Percentiles rank a stretch among this genome's conserved stretches.
phyloP scores from a whole-genome alignment of 345 rosid genomes.

The Aquilaria yunnanensis region DNA sequence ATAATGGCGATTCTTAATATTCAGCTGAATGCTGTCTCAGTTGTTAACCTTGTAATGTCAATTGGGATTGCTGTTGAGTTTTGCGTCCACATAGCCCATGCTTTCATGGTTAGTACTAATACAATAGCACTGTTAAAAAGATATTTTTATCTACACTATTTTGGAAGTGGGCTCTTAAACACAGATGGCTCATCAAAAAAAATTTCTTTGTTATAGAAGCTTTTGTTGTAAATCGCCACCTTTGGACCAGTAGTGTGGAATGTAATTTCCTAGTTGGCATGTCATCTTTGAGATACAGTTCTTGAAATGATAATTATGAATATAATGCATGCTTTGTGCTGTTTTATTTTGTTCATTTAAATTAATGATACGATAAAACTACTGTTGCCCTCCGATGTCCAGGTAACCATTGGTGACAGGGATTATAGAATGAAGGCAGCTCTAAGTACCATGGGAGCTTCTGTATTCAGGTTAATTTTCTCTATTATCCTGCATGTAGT shows the following conservation, averaged over 20 bases:
- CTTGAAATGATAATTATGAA: background rate
- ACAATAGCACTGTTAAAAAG: background rate
- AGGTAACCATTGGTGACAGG: constrained; percentile 76
- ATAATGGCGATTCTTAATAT: constrained; percentile 82
- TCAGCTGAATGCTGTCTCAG: constrained; percentile 95
- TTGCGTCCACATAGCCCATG: constrained; percentile 87
- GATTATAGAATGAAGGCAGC: constrained; percentile 67
- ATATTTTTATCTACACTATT: background rate
- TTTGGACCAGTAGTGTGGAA: background rate
- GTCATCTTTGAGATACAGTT: too few relatives aligned
- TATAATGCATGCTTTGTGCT: background rate
- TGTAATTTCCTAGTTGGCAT: background rate
- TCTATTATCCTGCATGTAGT: too few relatives aligned
- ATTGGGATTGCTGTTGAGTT: constrained; percentile 95
- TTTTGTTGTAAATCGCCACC: background rate
- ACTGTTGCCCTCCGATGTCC: constrained; percentile 11
- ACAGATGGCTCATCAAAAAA: background rate
- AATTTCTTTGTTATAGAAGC: background rate
- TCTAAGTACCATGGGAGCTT: constrained; percentile 91
- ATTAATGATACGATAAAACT: background rate
- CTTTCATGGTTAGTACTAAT: constrained; percentile 67
- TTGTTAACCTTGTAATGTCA: constrained; percentile 90
- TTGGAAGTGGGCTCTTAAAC: background rate
- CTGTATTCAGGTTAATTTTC: constrained; percentile 77
- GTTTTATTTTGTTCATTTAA: background rate